Percentiles rank a stretch among this genome's conserved stretches.
Evolutionary conservation across 495 filamentous ascomycete genomes (phyloP).

Genomic region (Pyrenopolyporus hunteri): DNA sequence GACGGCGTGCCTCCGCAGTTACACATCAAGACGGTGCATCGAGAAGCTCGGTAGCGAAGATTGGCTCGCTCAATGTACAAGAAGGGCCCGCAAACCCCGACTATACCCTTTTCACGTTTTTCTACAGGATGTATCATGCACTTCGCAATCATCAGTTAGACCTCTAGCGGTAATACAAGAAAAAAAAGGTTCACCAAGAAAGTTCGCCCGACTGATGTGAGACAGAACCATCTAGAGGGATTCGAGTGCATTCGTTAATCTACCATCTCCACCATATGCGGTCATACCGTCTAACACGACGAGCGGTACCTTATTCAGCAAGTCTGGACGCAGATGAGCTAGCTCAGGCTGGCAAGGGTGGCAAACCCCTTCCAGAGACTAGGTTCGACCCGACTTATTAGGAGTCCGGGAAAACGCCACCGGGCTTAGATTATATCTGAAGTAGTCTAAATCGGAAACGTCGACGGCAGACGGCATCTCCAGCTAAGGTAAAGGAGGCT

Average conservation of each 20-base stretch:
- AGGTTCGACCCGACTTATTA: slow-evolving; percentile 38
- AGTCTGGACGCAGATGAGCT: slow-evolving; percentile 32
- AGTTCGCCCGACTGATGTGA: slow-evolving; percentile 41
- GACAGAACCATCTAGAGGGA: slow-evolving; percentile 38
- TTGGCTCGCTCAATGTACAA: slow-evolving; percentile 39
- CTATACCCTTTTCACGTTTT: slow-evolving; percentile 38
- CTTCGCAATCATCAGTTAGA: slow-evolving; percentile 37
- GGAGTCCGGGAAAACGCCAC: slow-evolving; percentile 41
- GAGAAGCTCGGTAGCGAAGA: slow-evolving; percentile 37
- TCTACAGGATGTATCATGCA: slow-evolving; percentile 40
- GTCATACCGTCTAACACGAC: slow-evolving; percentile 40
- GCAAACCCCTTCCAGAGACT: slow-evolving; percentile 29
- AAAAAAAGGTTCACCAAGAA: slow-evolving; percentile 32
- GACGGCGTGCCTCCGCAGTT: slow-evolving; percentile 39
- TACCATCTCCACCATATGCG: slow-evolving; percentile 41
- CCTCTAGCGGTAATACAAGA: slow-evolving; percentile 36
- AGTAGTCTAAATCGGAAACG: slow-evolving; percentile 39
- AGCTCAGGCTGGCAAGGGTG: slow-evolving; percentile 35
- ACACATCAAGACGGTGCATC: slow-evolving; percentile 39
- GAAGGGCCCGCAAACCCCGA: slow-evolving; percentile 34
- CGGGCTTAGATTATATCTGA: slow-evolving; percentile 31
- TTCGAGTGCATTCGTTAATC: slow-evolving; percentile 40
- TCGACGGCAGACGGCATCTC: slow-evolving; percentile 42
- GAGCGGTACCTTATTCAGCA: slow-evolving; percentile 39
- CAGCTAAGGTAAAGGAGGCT: slow-evolving; percentile 34